Percentiles rank a stretch among this genome's conserved stretches.
These are phyloP conservation scores for Picochlorum sp. DNA, from an alignment of 139 green algal genomes.

Conservation along the genomic window DNA sequence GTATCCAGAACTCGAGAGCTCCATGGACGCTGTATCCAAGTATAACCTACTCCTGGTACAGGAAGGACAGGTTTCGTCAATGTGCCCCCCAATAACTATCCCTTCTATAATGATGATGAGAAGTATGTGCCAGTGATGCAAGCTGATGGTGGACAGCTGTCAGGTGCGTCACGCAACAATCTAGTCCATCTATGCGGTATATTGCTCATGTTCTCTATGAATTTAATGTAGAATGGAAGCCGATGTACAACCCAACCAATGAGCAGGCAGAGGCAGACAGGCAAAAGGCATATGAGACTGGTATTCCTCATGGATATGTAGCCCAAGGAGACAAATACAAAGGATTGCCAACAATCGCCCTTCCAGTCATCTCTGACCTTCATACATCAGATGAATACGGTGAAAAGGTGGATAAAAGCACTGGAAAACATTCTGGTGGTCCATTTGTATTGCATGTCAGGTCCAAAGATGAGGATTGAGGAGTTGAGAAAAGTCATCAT, in stretches of 20 bases:
- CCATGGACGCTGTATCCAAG: constrained; percentile 28
- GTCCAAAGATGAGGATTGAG: constrained; percentile 66
- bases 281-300: constrained; percentile 51
- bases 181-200: background rate
- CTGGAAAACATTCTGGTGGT: constrained; percentile 62
- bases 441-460: constrained; percentile 64
- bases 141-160: constrained; percentile 76
- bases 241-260: constrained; percentile 70
- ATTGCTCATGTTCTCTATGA: background rate
- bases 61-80: constrained; percentile 62
- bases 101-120: constrained; percentile 75
- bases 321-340: constrained; percentile 49
- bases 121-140: constrained; percentile 75
- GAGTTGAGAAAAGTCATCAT: constrained; percentile 65
- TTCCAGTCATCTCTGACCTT: constrained; percentile 66
- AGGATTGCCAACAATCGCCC: constrained; percentile 50
- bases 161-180: constrained; percentile 35
- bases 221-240: constrained; percentile 61
- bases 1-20: constrained; percentile 1
- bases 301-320: constrained; percentile 78
- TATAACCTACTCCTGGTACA: constrained; percentile 68
- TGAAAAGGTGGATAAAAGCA: constrained; percentile 18
- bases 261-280: constrained; percentile 75
- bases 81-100: constrained; percentile 86
- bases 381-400: constrained; percentile 77